A percentile compares a stretch with the other conserved stretches of the same genome.
Evolutionary conservation across 768 basidiomycete species (phyloP).

Genomic region (Cystobasidium tubakii): DNA sequence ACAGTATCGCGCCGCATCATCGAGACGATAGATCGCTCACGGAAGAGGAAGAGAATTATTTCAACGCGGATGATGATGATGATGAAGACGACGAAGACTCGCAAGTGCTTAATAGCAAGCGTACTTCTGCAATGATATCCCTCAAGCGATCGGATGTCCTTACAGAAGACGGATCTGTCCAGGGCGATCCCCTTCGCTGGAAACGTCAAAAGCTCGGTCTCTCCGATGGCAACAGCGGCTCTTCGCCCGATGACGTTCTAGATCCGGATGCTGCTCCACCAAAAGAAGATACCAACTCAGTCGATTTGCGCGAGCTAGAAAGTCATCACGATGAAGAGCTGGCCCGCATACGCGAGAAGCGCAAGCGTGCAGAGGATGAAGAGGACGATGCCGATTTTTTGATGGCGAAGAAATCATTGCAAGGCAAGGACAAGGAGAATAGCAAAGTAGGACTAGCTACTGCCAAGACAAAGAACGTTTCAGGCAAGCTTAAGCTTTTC

Average conservation of each 20-base stretch:
- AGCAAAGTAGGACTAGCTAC: conserved; percentile 12
- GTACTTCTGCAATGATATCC: not conserved
- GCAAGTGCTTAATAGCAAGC: not conserved
- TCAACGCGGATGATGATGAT: conserved; percentile 30
- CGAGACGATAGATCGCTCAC: conserved; percentile 14
- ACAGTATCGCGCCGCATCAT: not conserved
- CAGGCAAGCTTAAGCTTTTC: conserved; percentile 21
- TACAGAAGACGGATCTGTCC: not conserved
- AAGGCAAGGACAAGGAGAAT: not conserved
- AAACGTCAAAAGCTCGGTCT: conserved; percentile 25
- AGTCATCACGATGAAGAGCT: conserved; percentile 26
- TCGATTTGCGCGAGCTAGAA: not conserved
- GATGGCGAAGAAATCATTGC: conserved; percentile 8
- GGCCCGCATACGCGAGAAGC: conserved; percentile 27
- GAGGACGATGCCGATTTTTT: conserved; percentile 29
- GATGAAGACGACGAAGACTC: conserved; percentile 26
- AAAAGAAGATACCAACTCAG: not conserved
- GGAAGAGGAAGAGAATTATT: conserved; percentile 30
- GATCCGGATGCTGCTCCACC: not conserved
- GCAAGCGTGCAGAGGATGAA: conserved; percentile 30
- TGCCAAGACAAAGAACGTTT: not conserved
- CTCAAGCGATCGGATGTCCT: conserved; percentile 2
- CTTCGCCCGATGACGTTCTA: not conserved
- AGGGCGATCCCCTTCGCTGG: not conserved
- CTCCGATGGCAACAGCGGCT: not conserved